Percentiles rank a stretch among this genome's conserved stretches.
These are phyloP conservation scores for Athelia psychrophila DNA, from an alignment of 1,284 basidiomycete species.

Conservation along the genomic window DNA sequence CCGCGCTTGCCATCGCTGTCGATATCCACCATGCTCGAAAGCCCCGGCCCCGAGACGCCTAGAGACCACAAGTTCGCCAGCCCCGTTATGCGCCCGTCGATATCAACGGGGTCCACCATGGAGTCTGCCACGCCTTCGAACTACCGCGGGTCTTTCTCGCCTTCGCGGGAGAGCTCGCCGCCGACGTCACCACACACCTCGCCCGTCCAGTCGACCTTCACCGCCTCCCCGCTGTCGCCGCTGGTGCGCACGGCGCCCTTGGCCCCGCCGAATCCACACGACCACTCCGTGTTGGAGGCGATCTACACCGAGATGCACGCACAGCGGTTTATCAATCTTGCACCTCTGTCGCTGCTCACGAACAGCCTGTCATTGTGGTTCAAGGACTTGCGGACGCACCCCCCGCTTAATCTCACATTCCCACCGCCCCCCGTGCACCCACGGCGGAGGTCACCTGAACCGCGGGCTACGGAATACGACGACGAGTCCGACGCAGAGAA, in stretches of 20 bases:
- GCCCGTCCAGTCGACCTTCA: background rate
- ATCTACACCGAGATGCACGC: slow-evolving; percentile 70
- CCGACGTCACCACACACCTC: background rate
- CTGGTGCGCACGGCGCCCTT: slow-evolving; percentile 33
- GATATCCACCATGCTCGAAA: background rate
- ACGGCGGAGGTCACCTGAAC: background rate
- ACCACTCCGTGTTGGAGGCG: slow-evolving; percentile 58
- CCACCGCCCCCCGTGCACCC: slow-evolving; percentile 35
- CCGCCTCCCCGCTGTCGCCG: slow-evolving; percentile 2
- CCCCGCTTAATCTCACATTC: slow-evolving; percentile 56
- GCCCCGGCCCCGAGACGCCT: background rate
- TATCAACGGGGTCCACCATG: background rate
- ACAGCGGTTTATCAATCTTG: slow-evolving; percentile 60
- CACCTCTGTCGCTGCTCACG: slow-evolving; percentile 57
- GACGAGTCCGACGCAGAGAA: background rate
- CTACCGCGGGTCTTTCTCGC: background rate
- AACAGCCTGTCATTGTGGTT: slow-evolving; percentile 58
- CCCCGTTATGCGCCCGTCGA: background rate
- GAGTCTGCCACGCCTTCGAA: slow-evolving; percentile 2
- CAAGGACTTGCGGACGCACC: slow-evolving; percentile 61
- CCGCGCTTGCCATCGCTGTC: background rate
- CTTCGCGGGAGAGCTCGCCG: background rate
- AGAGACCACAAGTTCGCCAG: background rate
- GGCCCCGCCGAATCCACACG: slow-evolving; percentile 53
- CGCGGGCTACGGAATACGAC: slow-evolving; percentile 2